Evolutionary conservation across 176 grass and related monocot genomes (phyloP), one percentile per base, ranked within the genome.

Genomic region (Carex scoparia): DNA sequence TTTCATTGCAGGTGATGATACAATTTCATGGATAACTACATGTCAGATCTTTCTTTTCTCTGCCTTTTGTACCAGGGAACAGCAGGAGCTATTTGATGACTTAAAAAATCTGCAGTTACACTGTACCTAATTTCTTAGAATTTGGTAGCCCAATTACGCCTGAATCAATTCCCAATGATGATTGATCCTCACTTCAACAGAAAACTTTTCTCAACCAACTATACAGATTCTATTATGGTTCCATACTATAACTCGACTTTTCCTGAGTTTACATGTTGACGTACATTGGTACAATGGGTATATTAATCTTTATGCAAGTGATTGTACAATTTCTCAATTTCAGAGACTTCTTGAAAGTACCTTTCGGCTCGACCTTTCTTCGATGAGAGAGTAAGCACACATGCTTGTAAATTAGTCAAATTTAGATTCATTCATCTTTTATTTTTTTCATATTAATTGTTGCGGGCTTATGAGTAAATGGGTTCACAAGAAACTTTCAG

Each of bases 331-430:
- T 81, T 78, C 84, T 68, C 87, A 35, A 77, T 15, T 56, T 56
- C 88, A 94, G 95, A 98, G 91, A 81, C 89, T 98, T 88, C 46
- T 98, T 62, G 95, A 98, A 83, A 98, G 63, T 55, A 94, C 93
- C 0, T 98, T 98, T 58, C 86, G 80, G 38, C 91, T 98, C 0
- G 91, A 98, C 84, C 81, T 98, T 88, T 89, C 88, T 79, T 90
- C 92, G 31, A 88, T 91, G 80, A 91, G 95, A 94, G 93, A 94
- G 95, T 98, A 98, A 44, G 95, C 77, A 79, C 48, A 56, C 5
- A 70, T 58, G 9, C 13, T 35, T 28, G 15, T 44, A 46, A 18
- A 67, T 10, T 63, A 61, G 9, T 42, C 1, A 42, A 70, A 42
- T 7, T 9, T 70, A n/a, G 6, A 15, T 56, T 55, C 32, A 55